phyloP scores from a whole-genome alignment of 139 green algal genomes.

The Tetradesmus obliquus region DNA sequence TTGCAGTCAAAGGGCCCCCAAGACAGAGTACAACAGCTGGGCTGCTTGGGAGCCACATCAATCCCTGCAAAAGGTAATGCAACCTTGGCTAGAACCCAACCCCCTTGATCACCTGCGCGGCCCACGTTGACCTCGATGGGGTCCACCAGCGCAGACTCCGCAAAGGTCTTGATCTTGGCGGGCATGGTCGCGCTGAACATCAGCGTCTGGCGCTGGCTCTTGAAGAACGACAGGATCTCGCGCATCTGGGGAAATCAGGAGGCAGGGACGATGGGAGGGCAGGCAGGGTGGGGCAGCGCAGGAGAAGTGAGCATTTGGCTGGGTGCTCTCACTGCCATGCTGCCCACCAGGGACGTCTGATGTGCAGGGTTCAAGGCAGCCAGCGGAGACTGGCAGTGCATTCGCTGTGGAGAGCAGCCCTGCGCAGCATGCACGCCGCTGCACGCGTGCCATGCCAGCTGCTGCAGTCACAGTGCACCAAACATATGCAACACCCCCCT shows the following conservation, averaged over 20 bases:
- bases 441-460: too few species aligned
- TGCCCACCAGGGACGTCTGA: neutral
- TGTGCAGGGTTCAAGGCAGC: neutral
- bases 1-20: too few species aligned
- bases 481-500: too few species aligned
- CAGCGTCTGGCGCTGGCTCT: constrained; percentile 94
- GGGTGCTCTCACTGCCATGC: neutral
- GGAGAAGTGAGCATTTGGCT: neutral
- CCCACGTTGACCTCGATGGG: constrained; percentile 85
- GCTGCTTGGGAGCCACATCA: too few species aligned
- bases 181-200: constrained; percentile 99
- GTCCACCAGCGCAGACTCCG: constrained; percentile 94
- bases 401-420: too few species aligned
- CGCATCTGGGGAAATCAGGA: constrained; percentile 36
- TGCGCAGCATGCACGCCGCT: too few species aligned
- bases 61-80: too few species aligned
- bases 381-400: too few species aligned
- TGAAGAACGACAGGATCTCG: constrained; percentile 81
- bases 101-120: constrained; percentile 48
- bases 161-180: constrained; percentile 98
- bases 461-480: too few species aligned
- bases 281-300: neutral
- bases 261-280: neutral
- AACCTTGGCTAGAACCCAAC: too few species aligned
- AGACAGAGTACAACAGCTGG: too few species aligned